Conservation (phyloP, 495 filamentous ascomycete genomes). For the Podospora bellae-mahoneyi region DNA sequence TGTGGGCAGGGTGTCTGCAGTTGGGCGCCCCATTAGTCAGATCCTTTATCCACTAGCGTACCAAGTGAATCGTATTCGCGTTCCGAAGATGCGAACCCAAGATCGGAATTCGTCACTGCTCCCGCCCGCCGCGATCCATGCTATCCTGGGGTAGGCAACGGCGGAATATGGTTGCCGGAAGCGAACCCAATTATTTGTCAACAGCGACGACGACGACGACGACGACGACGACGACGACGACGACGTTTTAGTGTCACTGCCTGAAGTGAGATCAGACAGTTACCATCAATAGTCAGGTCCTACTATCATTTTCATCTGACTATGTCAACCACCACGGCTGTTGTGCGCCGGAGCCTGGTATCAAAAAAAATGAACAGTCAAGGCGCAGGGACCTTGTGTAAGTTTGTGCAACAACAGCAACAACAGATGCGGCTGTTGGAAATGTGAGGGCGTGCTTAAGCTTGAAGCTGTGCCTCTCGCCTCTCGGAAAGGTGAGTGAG, state of each 20-base stretch:
- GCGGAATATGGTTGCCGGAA: neutral
- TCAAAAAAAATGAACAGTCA: neutral
- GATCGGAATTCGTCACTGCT: slow-evolving; percentile 7
- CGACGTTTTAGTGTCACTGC: neutral
- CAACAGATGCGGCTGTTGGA: neutral
- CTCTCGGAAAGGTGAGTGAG: slow-evolving; percentile 4
- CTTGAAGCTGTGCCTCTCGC: slow-evolving; percentile 5
- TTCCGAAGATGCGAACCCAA: slow-evolving; percentile 8
- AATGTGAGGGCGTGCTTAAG: neutral
- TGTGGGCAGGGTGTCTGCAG: slow-evolving; percentile 1
- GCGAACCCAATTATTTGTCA: neutral
- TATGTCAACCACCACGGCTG: neutral
- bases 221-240: too few relatives aligned
- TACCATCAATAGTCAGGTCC: neutral
- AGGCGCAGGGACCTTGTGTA: neutral
- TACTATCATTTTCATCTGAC: neutral
- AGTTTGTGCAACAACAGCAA: neutral
- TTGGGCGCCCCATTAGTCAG: slow-evolving; percentile 16
- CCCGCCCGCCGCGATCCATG: neutral
- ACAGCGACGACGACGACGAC: neutral
- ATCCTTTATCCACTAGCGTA: slow-evolving; percentile 19
- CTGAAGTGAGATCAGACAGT: neutral
- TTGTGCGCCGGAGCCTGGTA: neutral
- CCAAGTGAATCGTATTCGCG: slow-evolving; percentile 22
- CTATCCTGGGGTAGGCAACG: neutral